phyloP scores from a whole-genome alignment of 306 rosid genomes.

The Medicago lupulina region DNA sequence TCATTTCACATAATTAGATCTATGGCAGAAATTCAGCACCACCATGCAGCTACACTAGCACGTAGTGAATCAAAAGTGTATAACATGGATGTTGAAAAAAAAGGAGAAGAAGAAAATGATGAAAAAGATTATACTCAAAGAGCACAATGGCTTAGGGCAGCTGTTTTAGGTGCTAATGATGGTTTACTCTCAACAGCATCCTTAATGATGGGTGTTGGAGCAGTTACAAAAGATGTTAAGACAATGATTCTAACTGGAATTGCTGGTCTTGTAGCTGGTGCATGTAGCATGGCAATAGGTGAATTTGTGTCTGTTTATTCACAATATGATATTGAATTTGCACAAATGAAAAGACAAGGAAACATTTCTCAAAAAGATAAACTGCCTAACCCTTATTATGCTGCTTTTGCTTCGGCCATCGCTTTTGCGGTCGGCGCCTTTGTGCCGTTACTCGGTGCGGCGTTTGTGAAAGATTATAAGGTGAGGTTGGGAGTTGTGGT shows the following conservation, averaged over 20 bases:
- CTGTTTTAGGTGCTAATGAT: slow-evolving; percentile 41
- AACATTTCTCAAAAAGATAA: slow-evolving; percentile 1
- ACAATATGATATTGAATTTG: slow-evolving; percentile 37
- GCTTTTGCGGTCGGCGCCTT: slow-evolving; percentile 33
- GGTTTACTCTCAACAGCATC: slow-evolving; percentile 41
- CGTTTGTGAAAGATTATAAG: slow-evolving; percentile 29
- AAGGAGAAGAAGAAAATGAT: background rate
- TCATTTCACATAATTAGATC: background rate
- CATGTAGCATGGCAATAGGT: slow-evolving; percentile 43
- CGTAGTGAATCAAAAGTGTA: slow-evolving; percentile 14
- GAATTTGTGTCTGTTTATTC: slow-evolving; percentile 41
- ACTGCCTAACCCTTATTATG: slow-evolving; percentile 37
- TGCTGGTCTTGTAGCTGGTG: slow-evolving; percentile 33
- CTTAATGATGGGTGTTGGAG: slow-evolving; percentile 42
- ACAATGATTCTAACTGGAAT: slow-evolving; percentile 35
- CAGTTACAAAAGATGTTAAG: slow-evolving; percentile 25
- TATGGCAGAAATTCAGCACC: slow-evolving; percentile 19
- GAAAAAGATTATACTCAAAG: slow-evolving; percentile 32
- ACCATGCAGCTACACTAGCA: background rate
- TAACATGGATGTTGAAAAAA: slow-evolving; percentile 9
- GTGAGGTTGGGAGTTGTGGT: slow-evolving; percentile 30
- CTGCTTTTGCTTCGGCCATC: slow-evolving; percentile 21
- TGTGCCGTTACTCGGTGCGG: slow-evolving; percentile 28
- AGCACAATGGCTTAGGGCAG: slow-evolving; percentile 44
- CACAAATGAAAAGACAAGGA: slow-evolving; percentile 40